These are phyloP conservation scores for Volvox africanus DNA, from an alignment of 139 green algal genomes.

Conservation along the genomic window DNA sequence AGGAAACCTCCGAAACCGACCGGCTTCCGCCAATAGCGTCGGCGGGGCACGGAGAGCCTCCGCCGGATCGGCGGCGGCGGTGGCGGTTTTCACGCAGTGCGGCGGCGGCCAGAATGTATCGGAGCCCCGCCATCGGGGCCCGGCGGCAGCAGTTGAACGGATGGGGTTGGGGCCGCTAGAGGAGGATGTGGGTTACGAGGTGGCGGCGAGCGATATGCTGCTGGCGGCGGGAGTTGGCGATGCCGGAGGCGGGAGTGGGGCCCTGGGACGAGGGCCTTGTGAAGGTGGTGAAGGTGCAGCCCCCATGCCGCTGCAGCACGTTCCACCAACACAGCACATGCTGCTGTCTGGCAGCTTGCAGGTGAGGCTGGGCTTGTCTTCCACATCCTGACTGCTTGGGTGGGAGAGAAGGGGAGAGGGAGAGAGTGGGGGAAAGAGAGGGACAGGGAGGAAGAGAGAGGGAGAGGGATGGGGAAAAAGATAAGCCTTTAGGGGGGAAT, in stretches of 20 bases:
- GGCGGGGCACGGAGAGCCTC: background rate
- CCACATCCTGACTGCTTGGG: background rate
- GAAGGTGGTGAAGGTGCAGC: background rate
- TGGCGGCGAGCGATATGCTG: background rate
- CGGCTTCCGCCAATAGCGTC: background rate
- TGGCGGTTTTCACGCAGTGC: background rate
- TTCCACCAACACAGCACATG: constrained; percentile 22
- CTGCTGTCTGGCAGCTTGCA: constrained; percentile 16
- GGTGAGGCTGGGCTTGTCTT: background rate
- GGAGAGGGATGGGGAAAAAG: too few species aligned
- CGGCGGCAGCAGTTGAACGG: background rate
- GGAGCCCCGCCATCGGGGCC: background rate
- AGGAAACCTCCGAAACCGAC: background rate
- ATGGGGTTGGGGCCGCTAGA: background rate
- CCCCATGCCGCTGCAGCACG: background rate
- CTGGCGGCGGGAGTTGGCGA: background rate
- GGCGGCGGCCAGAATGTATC: background rate
- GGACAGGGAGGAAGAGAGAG: background rate
- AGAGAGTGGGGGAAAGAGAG: too few species aligned
- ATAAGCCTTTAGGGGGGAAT: too few species aligned
- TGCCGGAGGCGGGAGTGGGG: background rate
- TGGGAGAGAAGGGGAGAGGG: background rate
- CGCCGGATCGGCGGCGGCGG: background rate
- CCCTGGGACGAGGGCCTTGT: too few species aligned
- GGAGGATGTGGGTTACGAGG: background rate